phyloP scores from a whole-genome alignment of 2,329 filamentous ascomycete species.

The Leptographium lundbergii region DNA sequence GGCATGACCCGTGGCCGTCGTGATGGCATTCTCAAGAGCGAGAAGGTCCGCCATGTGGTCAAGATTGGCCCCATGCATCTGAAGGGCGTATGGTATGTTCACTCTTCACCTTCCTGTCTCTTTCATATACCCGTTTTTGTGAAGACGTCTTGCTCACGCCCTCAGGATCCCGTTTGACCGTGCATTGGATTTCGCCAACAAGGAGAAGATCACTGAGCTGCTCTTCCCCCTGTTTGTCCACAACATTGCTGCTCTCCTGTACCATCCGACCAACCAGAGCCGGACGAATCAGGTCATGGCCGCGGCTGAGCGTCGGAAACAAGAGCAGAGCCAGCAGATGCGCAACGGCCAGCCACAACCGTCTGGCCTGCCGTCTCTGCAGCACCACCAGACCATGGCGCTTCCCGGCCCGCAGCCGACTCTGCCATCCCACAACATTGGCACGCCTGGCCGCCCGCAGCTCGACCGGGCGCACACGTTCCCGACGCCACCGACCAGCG shows the following conservation, averaged over 20 bases:
- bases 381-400: constrained; percentile 45
- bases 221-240: constrained; percentile 95
- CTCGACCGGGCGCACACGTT: constrained; percentile 85
- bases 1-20: constrained; percentile 94
- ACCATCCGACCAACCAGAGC: constrained; percentile 81
- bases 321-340: constrained; percentile 54
- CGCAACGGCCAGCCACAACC: constrained; percentile 44
- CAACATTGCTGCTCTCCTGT: constrained; percentile 86
- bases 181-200: constrained; percentile 97
- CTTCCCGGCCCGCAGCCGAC: constrained; percentile 44
- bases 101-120: not conserved
- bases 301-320: constrained; percentile 64
- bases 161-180: constrained; percentile 92
- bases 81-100: constrained; percentile 84
- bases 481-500: constrained; percentile 83
- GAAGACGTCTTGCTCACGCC: constrained; percentile 3
- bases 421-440: constrained; percentile 53
- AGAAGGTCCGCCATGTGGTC: constrained; percentile 91
- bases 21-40: constrained; percentile 94
- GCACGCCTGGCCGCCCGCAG: constrained; percentile 46
- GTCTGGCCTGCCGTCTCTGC: constrained; percentile 52
- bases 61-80: constrained; percentile 99
- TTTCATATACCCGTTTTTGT: constrained; percentile 1
- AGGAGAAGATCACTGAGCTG: constrained; percentile 95
- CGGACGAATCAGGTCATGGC: constrained; percentile 79